These are phyloP conservation scores for Aspergillus sp. DNA, from an alignment of 2,329 filamentous ascomycete species.

Conservation along the genomic window DNA sequence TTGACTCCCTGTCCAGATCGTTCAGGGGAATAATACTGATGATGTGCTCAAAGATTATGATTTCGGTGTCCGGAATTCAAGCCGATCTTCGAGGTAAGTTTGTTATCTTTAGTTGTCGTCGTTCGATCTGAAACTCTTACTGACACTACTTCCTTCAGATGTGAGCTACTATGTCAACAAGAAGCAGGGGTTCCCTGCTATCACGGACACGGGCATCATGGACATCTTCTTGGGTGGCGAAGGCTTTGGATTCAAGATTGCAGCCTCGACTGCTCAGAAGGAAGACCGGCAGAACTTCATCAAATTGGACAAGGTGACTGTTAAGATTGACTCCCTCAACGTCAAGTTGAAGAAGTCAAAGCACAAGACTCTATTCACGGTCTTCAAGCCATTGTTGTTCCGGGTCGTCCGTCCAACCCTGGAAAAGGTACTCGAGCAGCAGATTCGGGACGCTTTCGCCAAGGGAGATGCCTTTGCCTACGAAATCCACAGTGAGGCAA, in stretches of 20 bases:
- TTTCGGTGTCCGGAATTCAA: constrained; percentile 86
- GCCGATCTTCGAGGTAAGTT: constrained; percentile 69
- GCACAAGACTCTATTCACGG: constrained; percentile 84
- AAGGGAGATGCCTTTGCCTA: constrained; percentile 73
- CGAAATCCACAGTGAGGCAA: constrained; percentile 79
- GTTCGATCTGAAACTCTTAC: constrained; percentile 9
- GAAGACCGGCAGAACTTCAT: constrained; percentile 81
- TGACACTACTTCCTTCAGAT: constrained; percentile 49
- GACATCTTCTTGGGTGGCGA: constrained; percentile 85
- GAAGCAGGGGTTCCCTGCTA: constrained; percentile 87
- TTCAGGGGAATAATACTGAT: not conserved
- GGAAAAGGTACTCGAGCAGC: constrained; percentile 84
- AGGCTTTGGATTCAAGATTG: constrained; percentile 89
- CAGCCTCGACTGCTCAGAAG: constrained; percentile 77
- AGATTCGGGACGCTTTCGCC: constrained; percentile 79
- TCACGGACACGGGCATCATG: constrained; percentile 84
- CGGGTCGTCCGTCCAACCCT: constrained; percentile 81
- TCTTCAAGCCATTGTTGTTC: constrained; percentile 86
- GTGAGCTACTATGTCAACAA: constrained; percentile 94
- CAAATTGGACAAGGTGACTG: constrained; percentile 87
- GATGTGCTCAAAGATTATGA: constrained; percentile 57
- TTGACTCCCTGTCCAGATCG: not conserved
- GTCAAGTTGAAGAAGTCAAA: constrained; percentile 93
- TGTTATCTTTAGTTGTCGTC: not conserved
- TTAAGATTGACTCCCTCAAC: constrained; percentile 76